A percentile compares a stretch with the other conserved stretches of the same genome.
These are phyloP conservation scores for Cladorrhinum samala DNA, from an alignment of 495 filamentous ascomycete species.

Conservation along the genomic window DNA sequence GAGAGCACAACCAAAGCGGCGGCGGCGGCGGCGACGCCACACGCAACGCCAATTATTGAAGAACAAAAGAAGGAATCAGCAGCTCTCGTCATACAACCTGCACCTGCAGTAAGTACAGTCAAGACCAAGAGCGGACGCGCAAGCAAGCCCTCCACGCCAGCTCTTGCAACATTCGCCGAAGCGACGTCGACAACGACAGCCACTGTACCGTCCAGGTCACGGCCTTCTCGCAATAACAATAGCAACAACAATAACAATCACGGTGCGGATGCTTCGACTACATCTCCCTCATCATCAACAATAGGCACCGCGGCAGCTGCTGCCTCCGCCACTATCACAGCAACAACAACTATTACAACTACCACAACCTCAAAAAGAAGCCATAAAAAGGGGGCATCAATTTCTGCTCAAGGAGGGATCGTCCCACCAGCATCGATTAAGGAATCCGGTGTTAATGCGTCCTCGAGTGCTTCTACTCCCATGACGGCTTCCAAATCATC, in stretches of 20 bases:
- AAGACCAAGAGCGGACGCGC: conserved; percentile 52
- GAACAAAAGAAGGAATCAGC: conserved; percentile 26
- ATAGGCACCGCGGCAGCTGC: background rate
- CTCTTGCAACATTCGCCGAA: conserved; percentile 46
- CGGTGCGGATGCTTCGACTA: background rate
- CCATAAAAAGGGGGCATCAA: conserved; percentile 59
- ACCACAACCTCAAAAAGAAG: conserved; percentile 47
- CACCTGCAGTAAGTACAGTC: conserved; percentile 24
- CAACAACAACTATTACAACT: conserved; percentile 22
- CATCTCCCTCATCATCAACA: background rate
- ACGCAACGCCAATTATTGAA: conserved; percentile 6
- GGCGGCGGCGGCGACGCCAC: conserved; percentile 2
- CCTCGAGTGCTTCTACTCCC: background rate
- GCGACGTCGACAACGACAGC: conserved; percentile 24
- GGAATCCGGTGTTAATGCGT: background rate
- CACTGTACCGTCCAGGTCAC: conserved; percentile 12
- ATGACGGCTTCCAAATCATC: background rate
- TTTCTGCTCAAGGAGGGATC: conserved; percentile 29
- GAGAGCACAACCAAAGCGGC: conserved; percentile 21
- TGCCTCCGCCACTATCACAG: too few species aligned
- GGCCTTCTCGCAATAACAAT: conserved; percentile 19
- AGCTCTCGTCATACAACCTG: conserved; percentile 24
- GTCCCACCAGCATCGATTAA: background rate
- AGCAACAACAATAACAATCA: background rate
- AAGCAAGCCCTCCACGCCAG: conserved; percentile 60